Evolutionary conservation across 176 grass and related monocot species (phyloP).

Genomic region (Oropetium thomaeum): DNA sequence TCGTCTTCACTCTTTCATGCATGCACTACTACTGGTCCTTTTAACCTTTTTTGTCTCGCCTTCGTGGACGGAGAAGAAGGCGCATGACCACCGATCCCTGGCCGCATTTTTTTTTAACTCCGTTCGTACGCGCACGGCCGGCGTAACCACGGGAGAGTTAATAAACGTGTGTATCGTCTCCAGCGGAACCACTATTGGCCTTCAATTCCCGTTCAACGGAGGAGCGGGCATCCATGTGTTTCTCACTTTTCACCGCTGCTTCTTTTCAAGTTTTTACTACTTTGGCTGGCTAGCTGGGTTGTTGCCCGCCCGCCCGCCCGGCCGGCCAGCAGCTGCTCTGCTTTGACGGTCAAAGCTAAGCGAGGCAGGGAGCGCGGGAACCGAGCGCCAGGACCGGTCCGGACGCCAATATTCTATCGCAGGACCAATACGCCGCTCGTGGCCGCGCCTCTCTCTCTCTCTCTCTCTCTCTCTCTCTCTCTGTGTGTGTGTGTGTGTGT

Average conservation of each 20-base stretch:
- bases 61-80: background rate
- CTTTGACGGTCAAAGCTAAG: constrained; percentile 54
- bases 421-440: constrained; percentile 43
- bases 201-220: background rate
- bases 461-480: no score
- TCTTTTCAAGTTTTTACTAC: background rate
- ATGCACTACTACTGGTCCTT: background rate
- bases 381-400: constrained; percentile 40
- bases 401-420: constrained; percentile 43
- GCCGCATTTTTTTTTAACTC: background rate
- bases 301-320: background rate
- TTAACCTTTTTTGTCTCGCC: constrained; percentile 25
- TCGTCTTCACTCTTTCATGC: no score
- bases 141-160: constrained; percentile 11
- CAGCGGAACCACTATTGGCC: no score
- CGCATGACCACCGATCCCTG: background rate
- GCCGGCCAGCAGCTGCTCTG: no score
- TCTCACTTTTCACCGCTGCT: constrained; percentile 37
- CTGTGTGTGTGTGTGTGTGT: no score
- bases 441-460: no score
- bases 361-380: constrained; percentile 44
- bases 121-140: constrained; percentile 5
- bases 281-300: no score
- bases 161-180: background rate
- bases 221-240: constrained; percentile 12